Base-by-base conservation (phyloP, 164 flowering plant genomes). In the Vitis labrusca region DNA sequence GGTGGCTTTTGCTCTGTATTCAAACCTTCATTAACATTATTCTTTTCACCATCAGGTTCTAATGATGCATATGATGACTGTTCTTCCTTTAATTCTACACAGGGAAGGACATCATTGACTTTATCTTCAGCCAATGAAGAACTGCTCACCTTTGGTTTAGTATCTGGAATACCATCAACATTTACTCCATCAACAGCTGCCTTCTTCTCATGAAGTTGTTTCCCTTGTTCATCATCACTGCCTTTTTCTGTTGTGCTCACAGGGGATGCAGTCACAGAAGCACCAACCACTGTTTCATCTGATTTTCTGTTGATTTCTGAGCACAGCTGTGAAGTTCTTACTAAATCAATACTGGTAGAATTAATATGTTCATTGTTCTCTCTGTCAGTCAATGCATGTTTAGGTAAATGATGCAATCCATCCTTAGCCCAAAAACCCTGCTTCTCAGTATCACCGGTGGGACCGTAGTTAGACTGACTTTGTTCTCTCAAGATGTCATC, bases 381-480 rank as follows among this genome's bases (percentile, higher is more conserved):
- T 48, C 50, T 77, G 44, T 37, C 0, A 37, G 44, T 37, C 44
- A 6, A 37, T 10, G 49, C 50, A 3, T 63, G 37, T 51, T 74
- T 77, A 37, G 44, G 44, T 37, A 37, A 37, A 37, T 37, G 44
- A 55, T 47, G 27, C 17, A 5, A 30, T 8, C 61, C 68, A 63
- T 73, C 78, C 71, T 72, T 73, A 8, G 71, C 19, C 62, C 32
- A 61, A 3, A 55, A 70, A 54, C 57, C 75, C 64, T 74, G 78
- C 66, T 86, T 85, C 69, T 69, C 81, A 63, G 44, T 37, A 15
- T 71, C 81, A 65, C 30, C 64, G 65, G 73, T 78, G 47, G 59
- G 69, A 52, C 32, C 64, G 58, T 76, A 81, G 72, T 63, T 81
- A 50, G 71, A 44, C 52, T 54, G 72, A 44, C 55, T 27, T 47